Evolutionary conservation across 495 filamentous ascomycete species (phyloP), one percentile per base, ranked within the genome.

Genomic region (Penicillium roqueforti): DNA sequence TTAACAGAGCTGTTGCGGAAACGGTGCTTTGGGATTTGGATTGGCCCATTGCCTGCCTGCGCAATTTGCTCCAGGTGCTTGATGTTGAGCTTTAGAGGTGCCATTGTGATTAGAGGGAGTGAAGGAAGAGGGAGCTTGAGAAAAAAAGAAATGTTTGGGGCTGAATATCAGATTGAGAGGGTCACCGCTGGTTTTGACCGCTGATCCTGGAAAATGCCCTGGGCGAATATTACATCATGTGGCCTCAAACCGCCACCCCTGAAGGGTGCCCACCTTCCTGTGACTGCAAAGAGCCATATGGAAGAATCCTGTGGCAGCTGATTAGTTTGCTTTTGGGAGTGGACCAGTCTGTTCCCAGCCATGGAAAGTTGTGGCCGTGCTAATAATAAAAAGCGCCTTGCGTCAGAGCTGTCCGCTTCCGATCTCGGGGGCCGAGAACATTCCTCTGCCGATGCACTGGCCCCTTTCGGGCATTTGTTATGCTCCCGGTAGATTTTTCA

Each of bases 31-130:
- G 74, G 74, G 31, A 68, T 55, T 56, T 68, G 59, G 49, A 73
- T 54, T 37, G 61, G 43, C 14, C 54, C 38, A 38, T 67, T 51
- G 34, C 66, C 65, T 3, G 66, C 61, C 4, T 65, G 44, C 38
- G 56, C 18, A 42, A 76, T 76, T 42, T 68, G 68, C 42, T 68
- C 46, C 41, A 76, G 56, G 56, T 73, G 74, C 55, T 62, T 56
- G 65, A 22, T 67, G 61, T 62, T 74, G 45, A 76, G 69, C 61
- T 72, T 73, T 52, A 74, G 57, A 43, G 72, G 61, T 40, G 70
- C 60, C 71, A 76, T 74, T 61, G 54, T 61, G 62, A 51, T 49
- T 36, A 56, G 41, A 57, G 54, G 23, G 25, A 53, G 10, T 28
- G 36, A 50, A 14, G 13, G 37, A 56, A 49, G 7, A 26, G 38